Base-by-base conservation (phyloP, 495 filamentous ascomycete species). In the Xylaria intraflava region DNA sequence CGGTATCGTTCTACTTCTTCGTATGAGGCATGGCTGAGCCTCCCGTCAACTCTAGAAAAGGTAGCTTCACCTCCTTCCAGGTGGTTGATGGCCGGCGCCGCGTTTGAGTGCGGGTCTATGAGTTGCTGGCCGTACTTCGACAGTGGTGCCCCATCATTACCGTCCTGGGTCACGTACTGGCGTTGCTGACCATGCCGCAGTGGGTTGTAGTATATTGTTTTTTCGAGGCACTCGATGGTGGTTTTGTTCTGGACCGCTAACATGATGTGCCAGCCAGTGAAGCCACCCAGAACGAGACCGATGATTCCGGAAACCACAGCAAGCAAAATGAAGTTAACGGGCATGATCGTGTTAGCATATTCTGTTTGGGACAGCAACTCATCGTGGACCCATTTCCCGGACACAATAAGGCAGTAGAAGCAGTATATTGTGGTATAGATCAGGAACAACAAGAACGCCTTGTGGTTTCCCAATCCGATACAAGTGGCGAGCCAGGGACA, bases 401-500 rank as follows among this genome's bases (percentile, higher is more conserved):
- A 81, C 11, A 86, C 82, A 10, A 65, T 76, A 63, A 95, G 95
- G 68, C 81, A 84, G 53, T 89, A 75, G 72, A 88, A 82, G 75
- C 88, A 90, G 74, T 94, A 96, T 12, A 95, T 45, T 14, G 83
- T 87, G 9, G 88, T 89, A 65, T 98, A 97, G 49, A 94, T 85
- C 23, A 98, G 78, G 69, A 98, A 98, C 8, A 97, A 78, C 31
- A 98, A 65, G 67, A 98, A 98, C 5, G 90, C 78, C 69, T 97
- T 97, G 76, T 96, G 95, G 70, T 97, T 98, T 61, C 82, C 79
- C 51, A 98, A 71, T 22, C 94, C 94, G 42, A 98, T 86, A 65
- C 93, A 98, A 2, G 89, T 96, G 17, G 94, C 93, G 43, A 97
- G 78, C 93, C 93, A 98, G 6, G 93, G 93, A 62, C 93, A 98